Base-by-base conservation (phyloP, 345 rosid species). In the Dipteronia sinensis region DNA sequence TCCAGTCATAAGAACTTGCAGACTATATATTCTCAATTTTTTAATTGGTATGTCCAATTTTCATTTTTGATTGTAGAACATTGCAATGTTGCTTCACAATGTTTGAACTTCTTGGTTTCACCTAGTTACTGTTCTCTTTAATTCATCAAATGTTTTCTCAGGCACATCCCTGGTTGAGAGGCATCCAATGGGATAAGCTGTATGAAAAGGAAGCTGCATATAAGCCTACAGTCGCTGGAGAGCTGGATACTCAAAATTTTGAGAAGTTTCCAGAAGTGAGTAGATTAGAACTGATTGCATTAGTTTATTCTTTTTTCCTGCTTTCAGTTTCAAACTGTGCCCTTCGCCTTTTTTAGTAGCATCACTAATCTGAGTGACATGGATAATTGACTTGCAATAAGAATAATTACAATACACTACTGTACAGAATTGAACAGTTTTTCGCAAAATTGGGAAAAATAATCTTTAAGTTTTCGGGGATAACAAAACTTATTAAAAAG, bases 201-300 rank as follows among this genome's bases (percentile, higher is more conserved):
- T 93, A 93, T 85, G 98, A 95, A 78, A 89, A 85, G 86, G 97
- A 93, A 83, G 96, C 98, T 77, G 94, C 90, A 61, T 87, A 88
- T 84, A 91, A 81, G 83, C 99, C 99, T 51, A 87, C 75, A 58
- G 99, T 96, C 75, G 87, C 78, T 65, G 99, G 99, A 77, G 98
- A 96, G 79, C 80, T 87, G 78, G 99, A 96, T 85, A 96, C 99
- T 47, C 99, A 92, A 83, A 95, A 96, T 85, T 96, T 96, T 82
- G 99, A 96, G 84, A 91, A 96, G 84, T 96, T 96, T 87, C 93
- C 98, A 55, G 98, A 95, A 40, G 98, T 95, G 85, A 93, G 95
- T 89, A 63, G 42, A 70, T 61, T 76, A 73, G 13, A 55, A 74
- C 74, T 19, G 70, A 61, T 3, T 38, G 58, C n/a, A 65, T 59